A percentile compares a stretch with the other conserved stretches of the same genome.
These are phyloP conservation scores for Paecilomyces sp. DNA, from an alignment of 2,329 filamentous ascomycete species.

Conservation along the genomic window DNA sequence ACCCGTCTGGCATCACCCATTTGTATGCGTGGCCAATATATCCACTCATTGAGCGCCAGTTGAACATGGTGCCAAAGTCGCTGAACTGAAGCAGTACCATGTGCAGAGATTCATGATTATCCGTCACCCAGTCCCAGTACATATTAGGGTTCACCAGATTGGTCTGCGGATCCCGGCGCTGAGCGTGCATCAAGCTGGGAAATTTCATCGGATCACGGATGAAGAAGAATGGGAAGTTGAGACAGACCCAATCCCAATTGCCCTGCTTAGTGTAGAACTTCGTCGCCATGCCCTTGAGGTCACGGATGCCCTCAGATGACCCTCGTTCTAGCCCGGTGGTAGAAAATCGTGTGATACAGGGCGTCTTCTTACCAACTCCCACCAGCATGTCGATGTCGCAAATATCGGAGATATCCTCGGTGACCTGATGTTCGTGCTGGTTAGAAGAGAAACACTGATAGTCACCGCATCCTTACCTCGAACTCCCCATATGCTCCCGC, in stretches of 20 bases:
- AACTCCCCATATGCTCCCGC: not conserved
- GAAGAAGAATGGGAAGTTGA: constrained; percentile 45
- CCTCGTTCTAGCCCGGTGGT: too few relatives aligned
- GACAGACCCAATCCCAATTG: constrained; percentile 59
- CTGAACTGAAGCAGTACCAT: constrained; percentile 1
- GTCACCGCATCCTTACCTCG: not conserved
- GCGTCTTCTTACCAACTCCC: too few relatives aligned
- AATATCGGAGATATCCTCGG: not conserved
- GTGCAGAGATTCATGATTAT: not conserved
- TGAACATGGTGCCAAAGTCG: constrained; percentile 4
- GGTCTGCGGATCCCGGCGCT: constrained; percentile 1
- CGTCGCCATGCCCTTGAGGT: constrained; percentile 33
- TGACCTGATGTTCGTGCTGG: not conserved
- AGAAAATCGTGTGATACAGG: too few relatives aligned
- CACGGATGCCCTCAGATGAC: too few relatives aligned
- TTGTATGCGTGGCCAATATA: constrained; percentile 3
- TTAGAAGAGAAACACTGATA: not conserved
- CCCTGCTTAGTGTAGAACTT: constrained; percentile 62
- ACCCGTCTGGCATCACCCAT: constrained; percentile 2
- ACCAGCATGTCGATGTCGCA: not conserved
- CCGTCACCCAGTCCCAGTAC: not conserved
- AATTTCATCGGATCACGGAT: constrained; percentile 20
- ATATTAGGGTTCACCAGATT: constrained; percentile 1
- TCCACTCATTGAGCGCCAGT: constrained; percentile 1
- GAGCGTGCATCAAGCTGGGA: constrained; percentile 1